These are phyloP conservation scores for Trematosphaeria pertusa DNA, from an alignment of 2,329 filamentous ascomycete genomes.

Conservation along the genomic window DNA sequence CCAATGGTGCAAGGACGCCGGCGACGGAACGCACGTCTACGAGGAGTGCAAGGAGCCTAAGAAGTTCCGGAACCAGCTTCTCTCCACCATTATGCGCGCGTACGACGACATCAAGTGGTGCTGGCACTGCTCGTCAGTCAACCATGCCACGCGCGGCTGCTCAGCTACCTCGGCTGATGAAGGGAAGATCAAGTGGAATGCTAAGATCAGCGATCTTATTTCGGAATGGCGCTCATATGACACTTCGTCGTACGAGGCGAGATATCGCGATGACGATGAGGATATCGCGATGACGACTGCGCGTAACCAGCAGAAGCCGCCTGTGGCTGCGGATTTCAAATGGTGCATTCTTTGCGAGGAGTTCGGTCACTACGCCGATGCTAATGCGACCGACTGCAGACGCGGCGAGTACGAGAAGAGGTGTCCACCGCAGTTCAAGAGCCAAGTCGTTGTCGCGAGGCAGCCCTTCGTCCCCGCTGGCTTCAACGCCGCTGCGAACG, in stretches of 20 bases:
- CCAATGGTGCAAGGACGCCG: conserved; percentile 19
- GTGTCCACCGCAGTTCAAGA: conserved; percentile 2
- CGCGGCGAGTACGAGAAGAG: background rate
- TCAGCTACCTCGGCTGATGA: background rate
- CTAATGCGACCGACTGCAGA: background rate
- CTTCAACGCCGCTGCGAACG: background rate
- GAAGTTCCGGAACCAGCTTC: conserved; percentile 6
- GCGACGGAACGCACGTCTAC: conserved; percentile 14
- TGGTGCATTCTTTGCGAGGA: conserved; percentile 22
- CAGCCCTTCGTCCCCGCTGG: background rate
- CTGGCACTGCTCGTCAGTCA: conserved; percentile 14
- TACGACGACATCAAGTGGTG: conserved; percentile 19
- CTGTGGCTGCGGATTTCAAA: conserved; percentile 1
- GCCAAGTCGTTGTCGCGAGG: background rate
- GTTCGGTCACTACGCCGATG: conserved; percentile 10
- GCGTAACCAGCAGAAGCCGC: background rate
- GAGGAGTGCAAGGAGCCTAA: conserved; percentile 9
- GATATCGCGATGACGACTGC: background rate
- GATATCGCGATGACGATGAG: conserved; percentile 4
- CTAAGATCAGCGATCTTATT: conserved; percentile 9
- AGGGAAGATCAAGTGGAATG: conserved; percentile 8
- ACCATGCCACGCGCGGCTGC: conserved; percentile 12
- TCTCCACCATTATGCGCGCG: conserved; percentile 1
- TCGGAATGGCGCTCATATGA: conserved; percentile 5
- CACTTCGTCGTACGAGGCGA: background rate